Conservation (phyloP, 1,139 yeast species). For the Yamadazyma atmosphaerica region DNA sequence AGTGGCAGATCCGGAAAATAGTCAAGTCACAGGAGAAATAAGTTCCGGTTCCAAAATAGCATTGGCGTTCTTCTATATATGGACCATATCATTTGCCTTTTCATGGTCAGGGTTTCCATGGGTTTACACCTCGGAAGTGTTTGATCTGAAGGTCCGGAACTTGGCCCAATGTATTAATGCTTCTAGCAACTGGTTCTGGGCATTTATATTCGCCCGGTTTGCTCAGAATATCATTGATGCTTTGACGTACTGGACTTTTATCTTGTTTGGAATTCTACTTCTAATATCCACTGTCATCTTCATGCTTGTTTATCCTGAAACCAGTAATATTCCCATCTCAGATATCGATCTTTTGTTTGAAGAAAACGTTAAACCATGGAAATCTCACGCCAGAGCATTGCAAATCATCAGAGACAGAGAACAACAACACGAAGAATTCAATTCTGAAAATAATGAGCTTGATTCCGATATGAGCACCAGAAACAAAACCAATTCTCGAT, state of each 20-base stretch:
- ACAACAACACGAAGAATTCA: slow-evolving; percentile 2
- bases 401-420: slow-evolving; percentile 9
- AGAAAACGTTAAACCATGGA: slow-evolving; percentile 13
- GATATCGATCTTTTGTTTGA: slow-evolving; percentile 44
- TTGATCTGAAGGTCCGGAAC: slow-evolving; percentile 41
- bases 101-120: slow-evolving; percentile 53
- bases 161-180: slow-evolving; percentile 47
- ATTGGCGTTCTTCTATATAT: slow-evolving; percentile 46
- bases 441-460: slow-evolving; percentile 3
- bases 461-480: slow-evolving; percentile 2
- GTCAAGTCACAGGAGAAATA: slow-evolving; percentile 9
- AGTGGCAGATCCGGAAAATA: slow-evolving; percentile 34
- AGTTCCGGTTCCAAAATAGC: slow-evolving; percentile 49
- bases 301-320: slow-evolving; percentile 44
- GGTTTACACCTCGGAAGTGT: slow-evolving; percentile 48
- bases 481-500: too few species aligned
- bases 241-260: slow-evolving; percentile 46
- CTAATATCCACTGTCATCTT: slow-evolving; percentile 33
- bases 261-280: slow-evolving; percentile 42
- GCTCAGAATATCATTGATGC: slow-evolving; percentile 43
- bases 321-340: slow-evolving; percentile 45
- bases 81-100: slow-evolving; percentile 45
- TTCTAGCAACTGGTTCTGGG: slow-evolving; percentile 50
- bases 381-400: slow-evolving; percentile 15
- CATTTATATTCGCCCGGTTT: slow-evolving; percentile 48